These are phyloP conservation scores for Antitrichia curtipendula DNA, from an alignment of 225 moss, liverwort and hornwort genomes.

Conservation along the genomic window DNA sequence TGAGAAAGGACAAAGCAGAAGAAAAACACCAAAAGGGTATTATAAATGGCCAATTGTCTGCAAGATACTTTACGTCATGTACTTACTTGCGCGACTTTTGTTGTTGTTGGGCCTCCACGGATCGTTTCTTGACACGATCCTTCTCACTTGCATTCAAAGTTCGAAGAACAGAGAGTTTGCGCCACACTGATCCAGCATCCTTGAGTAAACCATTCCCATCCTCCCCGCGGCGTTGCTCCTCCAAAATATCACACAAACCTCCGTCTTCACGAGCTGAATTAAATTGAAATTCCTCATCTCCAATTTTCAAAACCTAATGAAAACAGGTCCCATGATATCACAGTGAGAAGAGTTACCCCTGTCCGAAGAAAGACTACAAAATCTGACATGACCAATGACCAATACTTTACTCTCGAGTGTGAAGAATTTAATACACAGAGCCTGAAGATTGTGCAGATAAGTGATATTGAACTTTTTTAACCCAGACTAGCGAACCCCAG, in stretches of 20 bases:
- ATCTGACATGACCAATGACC: neutral
- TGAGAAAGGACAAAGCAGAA: neutral
- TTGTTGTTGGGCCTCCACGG: conserved; percentile 73
- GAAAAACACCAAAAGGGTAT: neutral
- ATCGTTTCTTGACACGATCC: conserved; percentile 86
- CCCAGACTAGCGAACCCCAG: neutral
- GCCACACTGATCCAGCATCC: conserved; percentile 88
- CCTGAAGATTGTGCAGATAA: neutral
- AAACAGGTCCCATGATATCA: neutral
- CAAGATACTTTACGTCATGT: neutral
- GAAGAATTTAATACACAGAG: neutral
- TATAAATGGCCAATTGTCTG: neutral
- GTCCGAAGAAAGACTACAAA: neutral
- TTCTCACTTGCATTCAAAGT: conserved; percentile 77
- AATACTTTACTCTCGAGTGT: neutral
- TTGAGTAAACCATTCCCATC: conserved; percentile 81
- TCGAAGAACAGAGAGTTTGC: conserved; percentile 77
- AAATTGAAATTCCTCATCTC: conserved; percentile 74
- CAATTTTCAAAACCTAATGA: conserved; percentile 67
- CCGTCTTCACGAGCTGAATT: conserved; percentile 83
- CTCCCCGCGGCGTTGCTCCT: conserved; percentile 77
- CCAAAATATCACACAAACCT: conserved; percentile 79
- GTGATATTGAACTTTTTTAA: neutral
- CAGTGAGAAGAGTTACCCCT: neutral
- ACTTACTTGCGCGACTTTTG: conserved; percentile 91